These are phyloP conservation scores for Russula griseocarnosa DNA, from an alignment of 768 basidiomycete genomes.

Conservation along the genomic window DNA sequence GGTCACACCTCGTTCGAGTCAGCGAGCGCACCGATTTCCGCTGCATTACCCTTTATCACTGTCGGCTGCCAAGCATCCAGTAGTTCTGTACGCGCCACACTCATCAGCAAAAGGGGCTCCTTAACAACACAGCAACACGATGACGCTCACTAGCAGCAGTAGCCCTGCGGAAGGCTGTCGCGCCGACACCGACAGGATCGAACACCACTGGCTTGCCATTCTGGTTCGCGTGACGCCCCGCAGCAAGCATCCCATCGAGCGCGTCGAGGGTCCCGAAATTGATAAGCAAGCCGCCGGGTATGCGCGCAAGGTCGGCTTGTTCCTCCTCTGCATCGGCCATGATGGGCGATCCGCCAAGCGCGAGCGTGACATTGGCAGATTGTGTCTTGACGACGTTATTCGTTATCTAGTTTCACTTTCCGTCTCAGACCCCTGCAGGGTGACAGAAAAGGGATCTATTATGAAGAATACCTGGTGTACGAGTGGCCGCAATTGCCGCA, in stretches of 20 bases:
- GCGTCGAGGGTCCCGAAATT: constrained; percentile 83
- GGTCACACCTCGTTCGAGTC: constrained; percentile 65
- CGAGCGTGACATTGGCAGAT: constrained; percentile 86
- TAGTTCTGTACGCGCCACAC: constrained; percentile 44
- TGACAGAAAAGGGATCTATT: not conserved
- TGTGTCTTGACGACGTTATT: constrained; percentile 86
- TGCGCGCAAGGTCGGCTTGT: constrained; percentile 69
- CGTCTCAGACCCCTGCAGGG: not conserved
- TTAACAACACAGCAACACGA: not conserved
- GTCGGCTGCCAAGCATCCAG: constrained; percentile 77
- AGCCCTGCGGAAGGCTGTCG: constrained; percentile 63
- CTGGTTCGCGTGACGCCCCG: constrained; percentile 64
- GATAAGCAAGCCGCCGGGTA: constrained; percentile 67
- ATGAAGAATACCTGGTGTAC: constrained; percentile 63
- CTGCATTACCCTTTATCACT: constrained; percentile 93
- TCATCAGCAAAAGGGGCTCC: not conserved
- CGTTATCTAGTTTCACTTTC: constrained; percentile 57
- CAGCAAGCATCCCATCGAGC: constrained; percentile 69
- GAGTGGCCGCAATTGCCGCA: constrained; percentile 58
- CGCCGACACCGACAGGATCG: constrained; percentile 91
- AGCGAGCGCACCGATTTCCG: constrained; percentile 76
- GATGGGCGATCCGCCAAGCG: constrained; percentile 85
- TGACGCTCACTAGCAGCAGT: constrained; percentile 49
- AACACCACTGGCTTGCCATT: constrained; percentile 75
- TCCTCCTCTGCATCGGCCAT: constrained; percentile 86